These are phyloP conservation scores for Fraxinus anomala DNA, from an alignment of 257 asterid genomes.

Conservation along the genomic window DNA sequence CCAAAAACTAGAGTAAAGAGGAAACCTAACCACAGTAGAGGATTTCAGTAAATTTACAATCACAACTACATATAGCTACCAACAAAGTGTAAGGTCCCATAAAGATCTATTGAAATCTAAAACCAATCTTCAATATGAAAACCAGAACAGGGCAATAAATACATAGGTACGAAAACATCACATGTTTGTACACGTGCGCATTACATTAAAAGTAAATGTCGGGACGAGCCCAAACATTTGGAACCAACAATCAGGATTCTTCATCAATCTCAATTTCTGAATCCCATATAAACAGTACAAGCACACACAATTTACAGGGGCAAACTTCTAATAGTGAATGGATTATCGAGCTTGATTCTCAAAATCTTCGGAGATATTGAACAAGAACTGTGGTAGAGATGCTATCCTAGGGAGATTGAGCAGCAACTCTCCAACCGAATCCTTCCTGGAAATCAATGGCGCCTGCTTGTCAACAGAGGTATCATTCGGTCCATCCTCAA, in stretches of 20 bases:
- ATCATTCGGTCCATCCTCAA: constrained; percentile 27
- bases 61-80: background rate
- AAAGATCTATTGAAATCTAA: no score
- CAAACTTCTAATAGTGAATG: background rate
- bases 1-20: no score
- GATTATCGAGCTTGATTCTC: constrained; percentile 61
- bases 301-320: constrained; percentile 8
- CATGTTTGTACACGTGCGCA: background rate
- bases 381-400: constrained; percentile 88
- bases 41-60: constrained; percentile 15
- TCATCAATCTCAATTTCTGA: constrained; percentile 74
- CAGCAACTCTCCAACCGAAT: constrained; percentile 79
- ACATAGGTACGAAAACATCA: background rate
- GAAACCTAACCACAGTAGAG: constrained; percentile 39
- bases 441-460: constrained; percentile 71
- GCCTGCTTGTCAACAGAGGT: constrained; percentile 36
- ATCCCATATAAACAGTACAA: constrained; percentile 40
- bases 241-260: constrained; percentile 33
- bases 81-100: background rate
- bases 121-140: background rate
- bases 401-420: constrained; percentile 86
- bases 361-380: constrained; percentile 67
- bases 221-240: background rate
- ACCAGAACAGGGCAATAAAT: background rate
- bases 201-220: background rate